phyloP scores from a whole-genome alignment of 768 basidiomycete species.

The Chalciporus pseudorubinellus region DNA sequence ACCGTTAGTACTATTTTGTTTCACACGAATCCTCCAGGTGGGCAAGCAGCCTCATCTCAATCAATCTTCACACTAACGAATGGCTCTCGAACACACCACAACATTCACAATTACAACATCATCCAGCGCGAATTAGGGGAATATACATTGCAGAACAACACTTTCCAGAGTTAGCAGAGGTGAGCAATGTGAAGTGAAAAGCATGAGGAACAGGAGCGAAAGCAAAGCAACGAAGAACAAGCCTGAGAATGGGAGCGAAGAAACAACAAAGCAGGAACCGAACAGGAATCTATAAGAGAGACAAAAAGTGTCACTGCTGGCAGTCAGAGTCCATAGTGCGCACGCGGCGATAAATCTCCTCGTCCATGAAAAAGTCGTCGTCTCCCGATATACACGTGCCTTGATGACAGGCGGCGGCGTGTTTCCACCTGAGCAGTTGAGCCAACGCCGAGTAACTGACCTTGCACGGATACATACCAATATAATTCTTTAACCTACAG shows the following conservation, averaged over 20 bases:
- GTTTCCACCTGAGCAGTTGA: conserved; percentile 64
- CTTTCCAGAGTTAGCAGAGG: conserved; percentile 12
- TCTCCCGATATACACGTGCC: conserved; percentile 56
- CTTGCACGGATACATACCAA: conserved; percentile 52
- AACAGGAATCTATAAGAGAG: background rate
- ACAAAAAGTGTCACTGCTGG: background rate
- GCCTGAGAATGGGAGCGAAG: too few relatives aligned
- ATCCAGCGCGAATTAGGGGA: background rate
- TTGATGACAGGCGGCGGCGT: conserved; percentile 75
- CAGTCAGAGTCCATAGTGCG: conserved; percentile 15
- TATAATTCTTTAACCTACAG: conserved; percentile 69
- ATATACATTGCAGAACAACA: background rate
- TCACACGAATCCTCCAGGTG: too few relatives aligned
- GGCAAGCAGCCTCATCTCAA: too few relatives aligned
- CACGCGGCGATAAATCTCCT: conserved; percentile 39
- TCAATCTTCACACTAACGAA: too few relatives aligned
- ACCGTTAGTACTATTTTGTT: too few relatives aligned
- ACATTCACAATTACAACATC: conserved; percentile 1
- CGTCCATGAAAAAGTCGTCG: conserved; percentile 53
- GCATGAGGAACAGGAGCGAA: conserved; percentile 3
- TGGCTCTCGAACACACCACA: conserved; percentile 5
- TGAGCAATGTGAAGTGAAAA: conserved; percentile 11
- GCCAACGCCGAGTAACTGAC: conserved; percentile 1
- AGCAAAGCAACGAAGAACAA: background rate
- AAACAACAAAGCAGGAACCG: background rate